Conservation (phyloP, 495 filamentous ascomycete genomes). For the Aspergillus saccharolyticus region DNA sequence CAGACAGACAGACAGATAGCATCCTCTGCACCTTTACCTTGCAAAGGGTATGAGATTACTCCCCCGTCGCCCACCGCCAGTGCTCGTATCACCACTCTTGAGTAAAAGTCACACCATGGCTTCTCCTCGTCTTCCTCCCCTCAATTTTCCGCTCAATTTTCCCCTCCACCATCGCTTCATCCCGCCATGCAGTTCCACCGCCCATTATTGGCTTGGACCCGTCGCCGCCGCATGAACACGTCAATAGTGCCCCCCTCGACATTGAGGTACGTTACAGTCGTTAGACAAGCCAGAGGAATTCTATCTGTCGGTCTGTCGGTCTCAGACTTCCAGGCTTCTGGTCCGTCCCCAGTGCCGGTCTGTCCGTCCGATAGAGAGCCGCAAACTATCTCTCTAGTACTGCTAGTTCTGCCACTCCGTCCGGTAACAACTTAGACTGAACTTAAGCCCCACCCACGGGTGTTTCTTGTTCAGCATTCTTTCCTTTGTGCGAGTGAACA, state of each 20-base stretch:
- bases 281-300: background rate
- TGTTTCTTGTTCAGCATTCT: constrained; percentile 14
- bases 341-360: constrained; percentile 7
- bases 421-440: constrained; percentile 8
- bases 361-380: constrained; percentile 15
- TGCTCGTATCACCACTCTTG: background rate
- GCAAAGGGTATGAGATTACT: background rate
- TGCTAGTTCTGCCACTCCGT: background rate
- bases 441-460: constrained; percentile 14
- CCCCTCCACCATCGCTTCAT: constrained; percentile 7
- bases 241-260: constrained; percentile 14
- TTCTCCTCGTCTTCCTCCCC: background rate
- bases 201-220: constrained; percentile 17
- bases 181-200: constrained; percentile 17
- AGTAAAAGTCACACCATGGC: constrained; percentile 1
- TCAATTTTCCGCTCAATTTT: background rate
- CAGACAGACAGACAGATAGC: background rate
- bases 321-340: constrained; percentile 1
- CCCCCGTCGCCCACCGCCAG: background rate
- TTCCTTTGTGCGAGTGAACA: constrained; percentile 11
- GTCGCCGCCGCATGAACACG: constrained; percentile 20
- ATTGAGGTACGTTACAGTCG: background rate
- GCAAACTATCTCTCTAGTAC: constrained; percentile 1
- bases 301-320: background rate
- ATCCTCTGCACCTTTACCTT: background rate